Evolutionary conservation across 2,329 filamentous ascomycete species (phyloP).

Genomic region (Lithohypha guttulata): DNA sequence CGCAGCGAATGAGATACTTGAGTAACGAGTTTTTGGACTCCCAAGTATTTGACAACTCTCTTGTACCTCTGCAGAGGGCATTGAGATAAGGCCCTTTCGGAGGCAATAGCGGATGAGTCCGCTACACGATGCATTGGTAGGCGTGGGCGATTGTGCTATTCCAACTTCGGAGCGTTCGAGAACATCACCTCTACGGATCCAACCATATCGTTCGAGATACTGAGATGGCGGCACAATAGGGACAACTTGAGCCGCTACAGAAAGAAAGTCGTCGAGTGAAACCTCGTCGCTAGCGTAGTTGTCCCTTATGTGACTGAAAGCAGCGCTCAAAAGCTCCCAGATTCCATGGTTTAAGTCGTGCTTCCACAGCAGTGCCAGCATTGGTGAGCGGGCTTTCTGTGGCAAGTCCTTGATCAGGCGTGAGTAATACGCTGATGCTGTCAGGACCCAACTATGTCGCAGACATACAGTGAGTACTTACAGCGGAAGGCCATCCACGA

Average conservation of each 20-base stretch:
- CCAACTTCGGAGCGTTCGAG: constrained; percentile 24
- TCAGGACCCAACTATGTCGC: constrained; percentile 10
- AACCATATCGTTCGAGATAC: constrained; percentile 40
- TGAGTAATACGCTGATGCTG: constrained; percentile 37
- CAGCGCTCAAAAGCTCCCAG: constrained; percentile 45
- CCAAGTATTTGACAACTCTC: not conserved
- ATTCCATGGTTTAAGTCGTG: constrained; percentile 41
- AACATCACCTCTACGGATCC: constrained; percentile 27
- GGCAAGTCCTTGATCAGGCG: constrained; percentile 35
- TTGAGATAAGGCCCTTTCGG: constrained; percentile 21
- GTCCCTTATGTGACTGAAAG: constrained; percentile 46
- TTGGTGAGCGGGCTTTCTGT: constrained; percentile 44
- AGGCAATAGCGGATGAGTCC: constrained; percentile 28
- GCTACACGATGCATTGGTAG: constrained; percentile 25
- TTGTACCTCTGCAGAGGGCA: not conserved
- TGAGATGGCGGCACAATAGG: constrained; percentile 34
- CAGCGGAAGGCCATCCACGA: constrained; percentile 31
- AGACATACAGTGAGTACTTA: constrained; percentile 21
- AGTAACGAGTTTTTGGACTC: not conserved
- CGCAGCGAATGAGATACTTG: constrained; percentile 25
- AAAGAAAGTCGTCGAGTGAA: constrained; percentile 39
- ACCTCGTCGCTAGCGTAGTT: constrained; percentile 38
- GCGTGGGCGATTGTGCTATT: constrained; percentile 16
- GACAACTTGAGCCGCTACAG: constrained; percentile 36
- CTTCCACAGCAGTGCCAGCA: constrained; percentile 41